A percentile compares a stretch with the other conserved stretches of the same genome.
phyloP scores from a whole-genome alignment of 1,284 basidiomycete species.

The Cryptococcus sp. region DNA sequence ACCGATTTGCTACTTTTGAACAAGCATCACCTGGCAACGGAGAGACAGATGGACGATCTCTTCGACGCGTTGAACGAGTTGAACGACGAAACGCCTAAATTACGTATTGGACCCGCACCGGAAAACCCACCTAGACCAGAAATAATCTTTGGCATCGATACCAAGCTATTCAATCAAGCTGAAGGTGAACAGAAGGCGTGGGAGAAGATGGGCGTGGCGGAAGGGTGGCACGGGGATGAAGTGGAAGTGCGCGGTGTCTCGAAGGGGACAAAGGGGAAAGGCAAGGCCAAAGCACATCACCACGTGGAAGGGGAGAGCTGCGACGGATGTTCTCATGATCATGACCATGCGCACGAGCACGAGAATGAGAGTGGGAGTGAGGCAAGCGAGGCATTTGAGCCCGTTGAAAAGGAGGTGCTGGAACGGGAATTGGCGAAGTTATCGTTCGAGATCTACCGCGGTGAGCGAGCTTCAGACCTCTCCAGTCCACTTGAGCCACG shows the following conservation, averaged over 20 bases:
- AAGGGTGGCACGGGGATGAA: conserved; percentile 67
- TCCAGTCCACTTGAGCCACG: neutral
- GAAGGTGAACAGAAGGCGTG: conserved; percentile 40
- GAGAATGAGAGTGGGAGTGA: conserved; percentile 13
- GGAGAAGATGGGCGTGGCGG: conserved; percentile 17
- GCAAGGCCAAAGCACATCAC: conserved; percentile 29
- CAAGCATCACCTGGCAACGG: conserved; percentile 78
- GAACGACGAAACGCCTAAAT: conserved; percentile 83
- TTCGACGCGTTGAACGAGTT: conserved; percentile 83
- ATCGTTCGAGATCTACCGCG: conserved; percentile 52
- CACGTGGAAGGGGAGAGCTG: conserved; percentile 20
- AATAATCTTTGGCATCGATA: conserved; percentile 80
- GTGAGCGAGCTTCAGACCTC: conserved; percentile 23
- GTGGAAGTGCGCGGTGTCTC: conserved; percentile 74
- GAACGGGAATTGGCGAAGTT: conserved; percentile 53
- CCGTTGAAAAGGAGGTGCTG: conserved; percentile 49
- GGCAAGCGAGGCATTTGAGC: conserved; percentile 11
- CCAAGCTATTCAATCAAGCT: conserved; percentile 65
- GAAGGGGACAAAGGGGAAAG: conserved; percentile 51
- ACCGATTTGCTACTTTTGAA: conserved; percentile 87
- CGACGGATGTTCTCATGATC: too few species aligned
- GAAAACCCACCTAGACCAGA: conserved; percentile 58
- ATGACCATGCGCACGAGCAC: conserved; percentile 25
- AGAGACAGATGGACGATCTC: conserved; percentile 73
- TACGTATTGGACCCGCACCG: conserved; percentile 60